Conservation (phyloP, 306 rosid genomes). For the Alnus rubra region DNA sequence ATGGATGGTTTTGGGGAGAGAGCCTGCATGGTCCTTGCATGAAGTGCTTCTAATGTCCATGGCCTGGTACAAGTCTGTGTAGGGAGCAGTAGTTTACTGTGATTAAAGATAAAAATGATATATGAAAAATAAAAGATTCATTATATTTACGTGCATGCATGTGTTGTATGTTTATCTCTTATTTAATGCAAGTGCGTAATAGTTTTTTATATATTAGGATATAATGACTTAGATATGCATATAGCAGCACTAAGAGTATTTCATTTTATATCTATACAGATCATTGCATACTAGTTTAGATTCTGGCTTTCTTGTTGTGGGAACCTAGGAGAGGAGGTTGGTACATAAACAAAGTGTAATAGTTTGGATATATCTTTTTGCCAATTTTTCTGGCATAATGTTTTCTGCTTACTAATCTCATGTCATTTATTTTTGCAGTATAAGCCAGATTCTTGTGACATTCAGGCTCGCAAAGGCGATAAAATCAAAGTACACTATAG, state of each 20-base stretch:
- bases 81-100: too few species aligned
- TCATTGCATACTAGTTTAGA: neutral
- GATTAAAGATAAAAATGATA: neutral
- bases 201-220: neutral
- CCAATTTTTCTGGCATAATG: neutral
- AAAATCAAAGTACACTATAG: constrained; percentile 87
- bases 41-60: too few species aligned
- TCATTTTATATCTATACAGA: neutral
- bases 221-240: neutral
- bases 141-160: neutral
- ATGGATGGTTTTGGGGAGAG: neutral
- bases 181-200: neutral
- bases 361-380: neutral
- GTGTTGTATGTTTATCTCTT: neutral
- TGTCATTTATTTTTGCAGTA: constrained; percentile 50
- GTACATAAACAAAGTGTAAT: neutral
- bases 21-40: neutral
- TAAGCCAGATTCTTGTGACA: constrained; percentile 77
- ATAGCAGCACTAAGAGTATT: neutral
- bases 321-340: neutral
- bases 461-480: constrained; percentile 94
- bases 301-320: neutral
- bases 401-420: constrained; percentile 18
- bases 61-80: too few species aligned
- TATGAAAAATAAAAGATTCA: neutral